Evolutionary conservation across 306 rosid species (phyloP), one percentile per base, ranked within the genome.

Genomic region (Oxytropis ochrocephala): DNA sequence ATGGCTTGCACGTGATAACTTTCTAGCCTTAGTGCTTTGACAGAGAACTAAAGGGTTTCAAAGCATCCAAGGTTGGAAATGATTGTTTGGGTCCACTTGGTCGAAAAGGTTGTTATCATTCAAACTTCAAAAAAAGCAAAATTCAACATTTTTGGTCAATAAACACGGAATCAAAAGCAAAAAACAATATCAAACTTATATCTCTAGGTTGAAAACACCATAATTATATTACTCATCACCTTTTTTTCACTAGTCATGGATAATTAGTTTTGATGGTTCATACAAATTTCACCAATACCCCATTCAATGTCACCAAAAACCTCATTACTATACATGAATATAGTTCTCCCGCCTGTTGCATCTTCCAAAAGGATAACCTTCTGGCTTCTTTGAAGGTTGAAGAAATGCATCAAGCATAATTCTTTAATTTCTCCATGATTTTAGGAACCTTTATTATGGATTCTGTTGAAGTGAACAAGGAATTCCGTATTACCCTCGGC

Each of bases 401-500:
- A 48, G 12, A 66, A 32, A 68, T 24, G 64, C 44, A 63, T 51
- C 3, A n/a, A 58, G 57, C 17, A 41, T 36, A 30, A 44, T 14
- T 42, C 11, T 67, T 16, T 29, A 70, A 8, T 36, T 64, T 55
- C 32, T 18, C 33, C 54, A 11, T 17, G 51, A 56, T 13, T 51
- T 56, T 47, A 32, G 42, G 70, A 61, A 59, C 13, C 50, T 65
- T 64, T 16, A 35, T 7, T 55, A 12, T 69, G 33, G 11, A 61
- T 78, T 67, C 89, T 82, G 70, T 46, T 49, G 50, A 94, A 94
- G 77, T 83, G 81, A 78, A 84, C 98, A 29, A 94, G 87, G 74
- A 94, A 94, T 75, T 94, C 97, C 64, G 85, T 87, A 75, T 94
- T 94, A 48, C 98, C 98, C 84, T 90, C 96, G 0, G 95, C 96